These are phyloP conservation scores for Colletotrichum filicis DNA, from an alignment of 2,329 filamentous ascomycete genomes.

Conservation along the genomic window DNA sequence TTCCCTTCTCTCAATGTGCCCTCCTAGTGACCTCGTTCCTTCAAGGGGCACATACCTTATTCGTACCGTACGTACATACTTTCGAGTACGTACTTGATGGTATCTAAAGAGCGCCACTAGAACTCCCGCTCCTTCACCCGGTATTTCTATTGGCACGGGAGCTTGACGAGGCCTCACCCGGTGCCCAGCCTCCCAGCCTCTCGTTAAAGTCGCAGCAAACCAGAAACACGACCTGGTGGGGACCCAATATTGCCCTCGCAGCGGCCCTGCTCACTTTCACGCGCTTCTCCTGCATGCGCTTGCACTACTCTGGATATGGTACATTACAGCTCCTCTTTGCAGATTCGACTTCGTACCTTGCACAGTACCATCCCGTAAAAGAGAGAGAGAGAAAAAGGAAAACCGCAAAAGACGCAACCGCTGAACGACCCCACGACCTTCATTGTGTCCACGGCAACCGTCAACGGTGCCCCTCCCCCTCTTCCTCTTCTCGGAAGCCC, in stretches of 20 bases:
- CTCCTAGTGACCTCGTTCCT: neutral
- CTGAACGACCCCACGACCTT: slow-evolving; percentile 9
- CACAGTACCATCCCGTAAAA: neutral
- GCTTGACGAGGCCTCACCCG: slow-evolving; percentile 5
- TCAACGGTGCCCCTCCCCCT: slow-evolving; percentile 17
- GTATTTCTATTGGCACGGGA: slow-evolving; percentile 22
- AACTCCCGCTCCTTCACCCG: neutral
- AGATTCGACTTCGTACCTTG: neutral
- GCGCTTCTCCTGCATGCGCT: slow-evolving; percentile 19
- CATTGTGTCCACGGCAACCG: slow-evolving; percentile 26
- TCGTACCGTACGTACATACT: neutral
- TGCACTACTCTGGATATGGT: slow-evolving; percentile 6
- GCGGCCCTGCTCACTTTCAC: slow-evolving; percentile 4
- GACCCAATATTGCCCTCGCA: slow-evolving; percentile 14
- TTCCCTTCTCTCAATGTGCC: no score
- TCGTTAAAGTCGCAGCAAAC: slow-evolving; percentile 6
- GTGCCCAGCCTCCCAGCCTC: slow-evolving; percentile 19
- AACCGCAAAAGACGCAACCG: slow-evolving; percentile 1
- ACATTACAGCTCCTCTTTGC: neutral
- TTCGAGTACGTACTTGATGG: neutral
- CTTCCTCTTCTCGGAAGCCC: slow-evolving; percentile 14
- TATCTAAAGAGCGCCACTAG: neutral
- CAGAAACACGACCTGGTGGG: slow-evolving; percentile 18
- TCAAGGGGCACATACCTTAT: neutral
- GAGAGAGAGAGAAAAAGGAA: neutral